A percentile compares a stretch with the other conserved stretches of the same genome.
These are phyloP conservation scores for Apiosordaria backusii DNA, from an alignment of 495 filamentous ascomycete species.

Conservation along the genomic window DNA sequence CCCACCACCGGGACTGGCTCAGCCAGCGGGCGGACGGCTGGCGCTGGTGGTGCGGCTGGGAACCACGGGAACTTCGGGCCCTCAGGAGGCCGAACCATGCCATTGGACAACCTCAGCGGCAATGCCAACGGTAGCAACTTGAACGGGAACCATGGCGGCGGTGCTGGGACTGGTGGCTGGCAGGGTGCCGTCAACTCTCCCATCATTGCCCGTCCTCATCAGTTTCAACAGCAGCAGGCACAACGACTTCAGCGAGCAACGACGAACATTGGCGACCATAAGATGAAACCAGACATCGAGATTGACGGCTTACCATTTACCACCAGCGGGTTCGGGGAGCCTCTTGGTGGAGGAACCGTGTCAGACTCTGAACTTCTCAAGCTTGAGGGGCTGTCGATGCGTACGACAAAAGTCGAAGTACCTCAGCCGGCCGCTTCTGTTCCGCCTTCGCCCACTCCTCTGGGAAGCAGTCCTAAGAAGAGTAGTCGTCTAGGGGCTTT, in stretches of 20 bases:
- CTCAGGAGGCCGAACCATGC: background rate
- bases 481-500: constrained; percentile 26
- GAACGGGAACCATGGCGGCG: background rate
- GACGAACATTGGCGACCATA: constrained; percentile 2
- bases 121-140: background rate
- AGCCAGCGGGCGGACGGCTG: background rate
- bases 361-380: constrained; percentile 47
- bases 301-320: constrained; percentile 11
- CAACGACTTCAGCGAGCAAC: constrained; percentile 7
- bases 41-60: background rate
- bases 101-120: background rate
- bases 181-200: background rate
- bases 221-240: constrained; percentile 2
- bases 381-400: constrained; percentile 45
- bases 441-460: constrained; percentile 27
- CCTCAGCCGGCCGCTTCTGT: constrained; percentile 27
- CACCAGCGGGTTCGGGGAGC: constrained; percentile 12
- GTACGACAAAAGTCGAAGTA: constrained; percentile 34
- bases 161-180: constrained; percentile 1
- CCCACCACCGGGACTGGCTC: background rate
- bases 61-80: background rate
- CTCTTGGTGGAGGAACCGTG: constrained; percentile 36
- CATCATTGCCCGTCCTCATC: background rate
- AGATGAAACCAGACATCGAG: constrained; percentile 7
- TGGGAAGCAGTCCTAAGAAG: constrained; percentile 26